These are phyloP conservation scores for Stereocaulon alpinum DNA, from an alignment of 495 filamentous ascomycete species.

Conservation along the genomic window DNA sequence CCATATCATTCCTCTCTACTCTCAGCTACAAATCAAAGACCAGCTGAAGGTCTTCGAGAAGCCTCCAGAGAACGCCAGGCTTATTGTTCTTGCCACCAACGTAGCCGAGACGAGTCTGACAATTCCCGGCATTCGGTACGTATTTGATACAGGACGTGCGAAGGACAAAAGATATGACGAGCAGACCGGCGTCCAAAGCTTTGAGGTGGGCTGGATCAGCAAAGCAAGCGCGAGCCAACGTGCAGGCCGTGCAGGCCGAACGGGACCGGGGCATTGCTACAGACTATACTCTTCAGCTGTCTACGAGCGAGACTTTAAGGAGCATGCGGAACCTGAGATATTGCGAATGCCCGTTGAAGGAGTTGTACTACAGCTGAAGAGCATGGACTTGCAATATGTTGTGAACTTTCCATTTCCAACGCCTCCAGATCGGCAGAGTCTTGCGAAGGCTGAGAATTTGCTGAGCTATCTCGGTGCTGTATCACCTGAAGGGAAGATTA, in stretches of 20 bases:
- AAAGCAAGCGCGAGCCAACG: conserved; percentile 92
- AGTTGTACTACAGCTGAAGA: conserved; percentile 89
- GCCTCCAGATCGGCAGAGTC: conserved; percentile 66
- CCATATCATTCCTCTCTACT: conserved; percentile 86
- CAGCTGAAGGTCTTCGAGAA: conserved; percentile 89
- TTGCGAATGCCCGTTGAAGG: conserved; percentile 84
- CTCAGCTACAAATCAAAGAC: conserved; percentile 84
- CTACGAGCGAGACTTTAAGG: conserved; percentile 80
- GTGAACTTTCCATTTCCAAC: conserved; percentile 98
- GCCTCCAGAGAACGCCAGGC: conserved; percentile 70
- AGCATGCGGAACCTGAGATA: conserved; percentile 83
- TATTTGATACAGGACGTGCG: conserved; percentile 85
- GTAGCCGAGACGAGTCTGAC: conserved; percentile 95
- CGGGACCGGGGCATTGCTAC: conserved; percentile 93
- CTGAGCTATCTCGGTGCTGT: conserved; percentile 64
- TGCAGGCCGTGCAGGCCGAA: conserved; percentile 89
- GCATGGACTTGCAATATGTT: conserved; percentile 84
- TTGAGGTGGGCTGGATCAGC: conserved; percentile 92
- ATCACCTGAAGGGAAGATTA: conserved; percentile 59
- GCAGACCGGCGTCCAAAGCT: conserved; percentile 83
- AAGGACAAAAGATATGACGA: conserved; percentile 86
- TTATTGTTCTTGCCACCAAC: conserved; percentile 91
- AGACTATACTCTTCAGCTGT: conserved; percentile 87
- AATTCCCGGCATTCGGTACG: conserved; percentile 90
- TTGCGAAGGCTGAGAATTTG: conserved; percentile 79